Base-by-base conservation (phyloP, 371 early-diverging fungal genomes). In the Zychaea mexicana region DNA sequence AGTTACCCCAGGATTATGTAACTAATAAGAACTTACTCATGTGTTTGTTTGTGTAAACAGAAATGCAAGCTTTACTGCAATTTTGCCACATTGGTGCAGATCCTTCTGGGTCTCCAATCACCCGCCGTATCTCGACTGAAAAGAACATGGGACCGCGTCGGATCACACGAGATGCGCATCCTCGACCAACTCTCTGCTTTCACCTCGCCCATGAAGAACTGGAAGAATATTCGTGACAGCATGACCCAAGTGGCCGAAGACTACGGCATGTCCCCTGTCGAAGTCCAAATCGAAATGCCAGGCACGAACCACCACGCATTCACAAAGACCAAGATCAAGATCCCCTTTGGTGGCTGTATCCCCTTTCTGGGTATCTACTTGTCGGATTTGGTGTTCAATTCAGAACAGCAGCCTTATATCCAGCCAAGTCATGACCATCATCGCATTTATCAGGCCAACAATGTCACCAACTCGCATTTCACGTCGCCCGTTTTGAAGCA, bases 21-120 rank as follows among this genome's bases (percentile, higher is more conserved):
- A n/a, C 4, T 5, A 12, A 42, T 12, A 7, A 12, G n/a, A 45
- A 49, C 17, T 46, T 7, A 36, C 59, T 45, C n/a, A 17, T 42
- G 0, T 42, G 42, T 42, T 7, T 42, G 42, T 42, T 4, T 39
- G 13, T 7, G 2, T 39, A 13, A 39, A 22, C 45, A 88, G 86
- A 87, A 86, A 71, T 90, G 89, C 53, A 82, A 82, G 46, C 60
- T 76, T 19, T 83, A 84, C 67, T 82, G 82, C 68, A 90, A 90
- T 60, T 90, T 88, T 64, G 77, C 88, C 1, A 85, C 90, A 0
- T 52, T 88, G 19, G 79, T 85, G 1, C 88, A 88, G 62, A 77
- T 90, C 31, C 72, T 88, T 31, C 72, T 89, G 24, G 90, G 88
- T 1, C 63, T 90, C 22, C 89, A 89, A 52, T 81, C 82, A 2